Conservation (phyloP, 2,329 filamentous ascomycete species). For the Pestalotiopsis sp. region DNA sequence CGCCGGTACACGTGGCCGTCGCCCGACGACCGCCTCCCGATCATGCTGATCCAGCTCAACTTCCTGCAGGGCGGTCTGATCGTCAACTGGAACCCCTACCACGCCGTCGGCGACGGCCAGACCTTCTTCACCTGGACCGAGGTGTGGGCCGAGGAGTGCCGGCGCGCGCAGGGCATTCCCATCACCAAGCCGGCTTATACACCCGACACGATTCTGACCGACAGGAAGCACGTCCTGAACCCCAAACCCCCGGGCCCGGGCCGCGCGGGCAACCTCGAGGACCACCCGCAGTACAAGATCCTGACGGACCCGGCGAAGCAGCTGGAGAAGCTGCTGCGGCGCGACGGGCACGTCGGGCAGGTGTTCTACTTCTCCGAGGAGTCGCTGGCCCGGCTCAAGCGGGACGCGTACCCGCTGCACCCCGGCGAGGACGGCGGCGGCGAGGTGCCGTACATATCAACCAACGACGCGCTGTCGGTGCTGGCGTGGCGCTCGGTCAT, state of each 20-base stretch:
- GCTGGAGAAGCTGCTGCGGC: neutral
- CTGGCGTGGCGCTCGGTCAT: neutral
- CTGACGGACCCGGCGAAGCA: neutral
- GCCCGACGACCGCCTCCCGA: constrained; percentile 25
- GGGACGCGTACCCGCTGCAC: neutral
- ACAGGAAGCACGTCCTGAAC: neutral
- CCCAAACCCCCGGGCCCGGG: neutral
- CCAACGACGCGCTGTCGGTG: constrained; percentile 6
- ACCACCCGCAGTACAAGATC: neutral
- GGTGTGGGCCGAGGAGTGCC: constrained; percentile 39
- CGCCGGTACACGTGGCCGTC: constrained; percentile 29
- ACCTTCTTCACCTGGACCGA: constrained; percentile 36
- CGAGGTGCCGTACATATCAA: neutral
- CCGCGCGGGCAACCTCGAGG: neutral
- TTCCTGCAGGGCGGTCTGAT: constrained; percentile 32
- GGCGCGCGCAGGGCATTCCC: constrained; percentile 26
- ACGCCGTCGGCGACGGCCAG: constrained; percentile 37
- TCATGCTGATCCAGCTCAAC: constrained; percentile 28
- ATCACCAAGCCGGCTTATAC: neutral
- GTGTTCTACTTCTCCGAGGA: constrained; percentile 5
- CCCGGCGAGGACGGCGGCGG: neutral
- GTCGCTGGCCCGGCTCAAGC: neutral
- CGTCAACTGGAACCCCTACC: constrained; percentile 28
- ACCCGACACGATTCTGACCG: neutral
- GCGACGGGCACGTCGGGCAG: neutral